phyloP scores from a whole-genome alignment of 2,329 filamentous ascomycete genomes.

The Davidsoniella eucalypti region DNA sequence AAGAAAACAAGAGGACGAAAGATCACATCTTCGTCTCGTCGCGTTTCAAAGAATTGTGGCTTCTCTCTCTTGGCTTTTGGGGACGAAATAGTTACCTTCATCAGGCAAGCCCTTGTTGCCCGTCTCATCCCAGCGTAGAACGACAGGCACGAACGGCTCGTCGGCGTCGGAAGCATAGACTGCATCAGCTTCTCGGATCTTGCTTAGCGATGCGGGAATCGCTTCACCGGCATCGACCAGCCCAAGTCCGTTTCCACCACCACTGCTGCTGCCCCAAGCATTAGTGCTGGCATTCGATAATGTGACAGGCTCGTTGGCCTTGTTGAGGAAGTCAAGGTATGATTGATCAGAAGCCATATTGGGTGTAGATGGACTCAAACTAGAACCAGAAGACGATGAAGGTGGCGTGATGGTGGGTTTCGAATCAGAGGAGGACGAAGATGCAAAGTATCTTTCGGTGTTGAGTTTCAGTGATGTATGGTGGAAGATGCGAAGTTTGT shows the following conservation, averaged over 20 bases:
- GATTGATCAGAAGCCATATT: conserved; percentile 61
- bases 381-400: too few relatives aligned
- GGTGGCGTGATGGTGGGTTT: too few relatives aligned
- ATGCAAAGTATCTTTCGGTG: too few relatives aligned
- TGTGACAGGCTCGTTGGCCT: conserved; percentile 60
- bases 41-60: too few relatives aligned
- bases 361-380: too few relatives aligned
- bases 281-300: conserved; percentile 15
- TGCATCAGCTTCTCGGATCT: conserved; percentile 36
- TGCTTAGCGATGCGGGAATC: conserved; percentile 42
- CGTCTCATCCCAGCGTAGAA: conserved; percentile 40
- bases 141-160: conserved; percentile 68
- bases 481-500: too few relatives aligned
- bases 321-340: conserved; percentile 72
- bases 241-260: conserved; percentile 27
- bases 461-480: too few relatives aligned
- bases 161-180: conserved; percentile 68
- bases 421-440: too few relatives aligned
- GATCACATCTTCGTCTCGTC: not conserved
- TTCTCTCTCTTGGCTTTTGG: not conserved
- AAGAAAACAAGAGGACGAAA: not conserved
- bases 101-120: conserved; percentile 37
- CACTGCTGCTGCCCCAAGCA: conserved; percentile 3
- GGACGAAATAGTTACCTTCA: conserved; percentile 34
- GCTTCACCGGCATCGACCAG: conserved; percentile 34